Evolutionary conservation across 2,329 filamentous ascomycete genomes (phyloP).

Genomic region (Venturia asperata): DNA sequence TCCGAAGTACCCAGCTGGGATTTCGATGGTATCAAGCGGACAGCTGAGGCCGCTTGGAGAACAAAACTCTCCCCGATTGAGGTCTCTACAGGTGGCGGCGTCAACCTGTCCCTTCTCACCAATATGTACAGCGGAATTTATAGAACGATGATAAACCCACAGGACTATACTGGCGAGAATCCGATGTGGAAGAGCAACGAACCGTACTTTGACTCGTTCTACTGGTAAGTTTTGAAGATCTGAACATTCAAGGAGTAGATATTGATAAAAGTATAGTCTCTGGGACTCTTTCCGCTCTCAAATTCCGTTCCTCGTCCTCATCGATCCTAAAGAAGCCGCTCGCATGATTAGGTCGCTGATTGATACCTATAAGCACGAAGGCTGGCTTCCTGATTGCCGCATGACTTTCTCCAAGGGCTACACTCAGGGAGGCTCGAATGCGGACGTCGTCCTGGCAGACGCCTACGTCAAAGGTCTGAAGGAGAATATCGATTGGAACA

Average conservation of each 20-base stretch:
- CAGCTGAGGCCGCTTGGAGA: constrained; percentile 36
- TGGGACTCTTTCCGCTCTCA: constrained; percentile 44
- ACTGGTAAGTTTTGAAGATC: constrained; percentile 45
- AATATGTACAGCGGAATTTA: constrained; percentile 42
- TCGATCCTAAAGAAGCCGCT: constrained; percentile 58
- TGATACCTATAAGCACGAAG: constrained; percentile 64
- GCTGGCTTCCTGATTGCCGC: constrained; percentile 68
- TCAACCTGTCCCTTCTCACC: constrained; percentile 32
- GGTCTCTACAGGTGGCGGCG: constrained; percentile 30
- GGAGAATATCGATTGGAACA: constrained; percentile 36
- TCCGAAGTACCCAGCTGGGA: constrained; percentile 61
- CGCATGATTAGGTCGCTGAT: constrained; percentile 64
- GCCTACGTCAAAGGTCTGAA: constrained; percentile 61
- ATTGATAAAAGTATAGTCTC: constrained; percentile 23
- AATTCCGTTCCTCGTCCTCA: constrained; percentile 60
- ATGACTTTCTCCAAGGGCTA: constrained; percentile 71
- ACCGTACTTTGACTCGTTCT: constrained; percentile 48
- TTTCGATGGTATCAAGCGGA: constrained; percentile 48
- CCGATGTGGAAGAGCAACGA: constrained; percentile 39
- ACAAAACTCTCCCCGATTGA: constrained; percentile 35
- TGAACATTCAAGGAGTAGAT: not conserved
- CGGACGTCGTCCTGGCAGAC: constrained; percentile 64
- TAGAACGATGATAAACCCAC: constrained; percentile 39
- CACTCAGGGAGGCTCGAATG: constrained; percentile 70
- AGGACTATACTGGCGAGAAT: constrained; percentile 44